Evolutionary conservation across 768 basidiomycete species (phyloP).

Genomic region (Tylopilus sp.): DNA sequence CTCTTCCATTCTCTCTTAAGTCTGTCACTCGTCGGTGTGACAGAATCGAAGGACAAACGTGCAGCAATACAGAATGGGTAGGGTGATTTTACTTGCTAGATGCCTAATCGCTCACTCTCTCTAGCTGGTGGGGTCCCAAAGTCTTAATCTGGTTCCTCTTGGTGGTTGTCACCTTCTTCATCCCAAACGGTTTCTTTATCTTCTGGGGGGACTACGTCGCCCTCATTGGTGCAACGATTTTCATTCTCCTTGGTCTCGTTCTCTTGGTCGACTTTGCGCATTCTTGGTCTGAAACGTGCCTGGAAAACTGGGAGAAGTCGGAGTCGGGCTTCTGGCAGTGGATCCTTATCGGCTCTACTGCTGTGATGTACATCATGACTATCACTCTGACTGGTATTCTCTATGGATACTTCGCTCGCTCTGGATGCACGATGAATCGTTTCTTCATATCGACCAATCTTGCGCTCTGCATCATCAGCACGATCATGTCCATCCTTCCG

Average conservation of each 20-base stretch:
- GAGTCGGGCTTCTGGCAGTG: slow-evolving; percentile 93
- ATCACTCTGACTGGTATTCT: slow-evolving; percentile 86
- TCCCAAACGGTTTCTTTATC: slow-evolving; percentile 97
- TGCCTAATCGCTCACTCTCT: slow-evolving; percentile 12
- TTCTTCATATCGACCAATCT: slow-evolving; percentile 98
- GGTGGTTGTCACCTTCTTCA: slow-evolving; percentile 81
- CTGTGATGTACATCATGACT: slow-evolving; percentile 79
- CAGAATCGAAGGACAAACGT: slow-evolving; percentile 87
- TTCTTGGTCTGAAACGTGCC: slow-evolving; percentile 95
- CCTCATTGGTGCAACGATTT: slow-evolving; percentile 87
- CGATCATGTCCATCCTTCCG: slow-evolving; percentile 80
- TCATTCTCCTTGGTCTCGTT: slow-evolving; percentile 96
- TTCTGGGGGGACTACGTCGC: slow-evolving; percentile 96
- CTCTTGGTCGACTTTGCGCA: slow-evolving; percentile 98
- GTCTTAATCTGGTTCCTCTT: slow-evolving; percentile 85
- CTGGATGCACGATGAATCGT: slow-evolving; percentile 88
- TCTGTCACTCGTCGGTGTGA: slow-evolving; percentile 76
- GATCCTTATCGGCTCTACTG: slow-evolving; percentile 90
- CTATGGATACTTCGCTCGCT: slow-evolving; percentile 87
- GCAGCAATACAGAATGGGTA: slow-evolving; percentile 97
- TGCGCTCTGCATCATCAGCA: slow-evolving; percentile 72
- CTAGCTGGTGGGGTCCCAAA: slow-evolving; percentile 99
- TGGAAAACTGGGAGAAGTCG: slow-evolving; percentile 91
- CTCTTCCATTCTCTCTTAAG: slow-evolving; percentile 86
- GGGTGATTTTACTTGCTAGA: slow-evolving; percentile 15